Evolutionary conservation across 108 stramenopile species (phyloP).

Genomic region (Pseudonitzschia multistriata): DNA sequence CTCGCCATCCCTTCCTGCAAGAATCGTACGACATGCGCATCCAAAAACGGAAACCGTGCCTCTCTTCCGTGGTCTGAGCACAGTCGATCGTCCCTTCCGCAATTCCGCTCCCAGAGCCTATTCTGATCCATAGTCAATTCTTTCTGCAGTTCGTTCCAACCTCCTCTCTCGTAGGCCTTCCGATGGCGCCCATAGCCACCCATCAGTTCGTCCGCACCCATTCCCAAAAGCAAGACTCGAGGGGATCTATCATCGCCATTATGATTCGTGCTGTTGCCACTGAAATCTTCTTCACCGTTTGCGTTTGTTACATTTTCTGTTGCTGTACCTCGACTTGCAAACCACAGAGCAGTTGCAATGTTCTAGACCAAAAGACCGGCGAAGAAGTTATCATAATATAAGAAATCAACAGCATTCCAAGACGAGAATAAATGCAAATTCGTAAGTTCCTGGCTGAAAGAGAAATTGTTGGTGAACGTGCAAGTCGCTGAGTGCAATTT

Average conservation of each 20-base stretch:
- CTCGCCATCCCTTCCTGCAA: slow-evolving; percentile 24
- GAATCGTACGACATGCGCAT: slow-evolving; percentile 79
- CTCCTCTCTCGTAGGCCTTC: slow-evolving; percentile 73
- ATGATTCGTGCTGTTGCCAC: neutral
- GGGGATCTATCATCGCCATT: slow-evolving; percentile 16
- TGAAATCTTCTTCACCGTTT: slow-evolving; percentile 14
- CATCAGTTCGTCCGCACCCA: slow-evolving; percentile 97
- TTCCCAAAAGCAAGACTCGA: slow-evolving; percentile 77
- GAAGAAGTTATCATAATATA: neutral
- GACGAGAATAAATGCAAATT: neutral
- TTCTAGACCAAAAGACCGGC: slow-evolving; percentile 33
- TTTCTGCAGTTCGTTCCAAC: slow-evolving; percentile 53
- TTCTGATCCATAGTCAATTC: slow-evolving; percentile 85
- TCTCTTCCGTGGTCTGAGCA: slow-evolving; percentile 89
- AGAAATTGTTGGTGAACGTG: neutral
- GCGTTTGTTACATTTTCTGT: neutral
- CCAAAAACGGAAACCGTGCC: slow-evolving; percentile 92
- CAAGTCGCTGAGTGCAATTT: neutral
- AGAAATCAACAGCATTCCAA: neutral
- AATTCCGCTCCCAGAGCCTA: slow-evolving; percentile 94
- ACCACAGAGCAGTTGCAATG: slow-evolving; percentile 94
- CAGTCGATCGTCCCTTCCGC: slow-evolving; percentile 95
- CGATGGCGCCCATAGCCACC: slow-evolving; percentile 97
- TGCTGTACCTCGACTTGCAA: slow-evolving; percentile 72
- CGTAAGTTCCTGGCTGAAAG: neutral